Base-by-base conservation (phyloP, 176 grass and related monocot genomes). In the Metroxylon sagu region DNA sequence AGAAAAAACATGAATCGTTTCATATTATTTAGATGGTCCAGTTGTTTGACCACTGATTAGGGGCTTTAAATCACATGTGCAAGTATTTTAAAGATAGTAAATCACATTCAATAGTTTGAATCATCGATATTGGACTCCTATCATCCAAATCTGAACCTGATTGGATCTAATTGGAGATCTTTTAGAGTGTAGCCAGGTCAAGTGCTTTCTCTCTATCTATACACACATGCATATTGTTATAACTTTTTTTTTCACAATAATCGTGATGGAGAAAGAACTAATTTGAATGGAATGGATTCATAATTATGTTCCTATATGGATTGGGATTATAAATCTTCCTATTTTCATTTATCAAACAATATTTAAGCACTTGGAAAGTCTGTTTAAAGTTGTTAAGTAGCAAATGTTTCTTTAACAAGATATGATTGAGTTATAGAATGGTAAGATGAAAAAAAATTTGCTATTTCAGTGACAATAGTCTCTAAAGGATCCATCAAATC, bases 291-390 rank as follows among this genome's bases (percentile, higher is more conserved):
- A 62, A 62, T 5, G 18, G 31, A 62, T 62, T 62, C 18, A 49
- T 25, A 62, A 49, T 62, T 30, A 49, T 49, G 60, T 49, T 49
- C 5, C 5, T 16, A 5, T 4, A 62, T 62, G n/a, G 17, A 25
- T 62, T 4, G 6, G 1, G 16, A 62, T 23, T 62, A 62, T 62
- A 62, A 62, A 49, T 49, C 30, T 17, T 48, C 35, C 18, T 49
- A 62, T 62, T 62, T 62, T 16, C 18, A 62, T 62, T 17, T 49
- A 49, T 62, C 23, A 29, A 63, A 63, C 8, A 59, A 31, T 16
- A 59, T 57, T 28, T 35, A 8, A 35, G 53, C 25, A 25, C 53
- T 55, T 7, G 21, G 0, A 56, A 56, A 56, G 53, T 25, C 53
- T 10, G 1, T 56, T 25, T n/a, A 56, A 55, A 55, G 21, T 55